phyloP scores from a whole-genome alignment of 192 early-diverging fungal species.

The Chytriomyces confervae region DNA sequence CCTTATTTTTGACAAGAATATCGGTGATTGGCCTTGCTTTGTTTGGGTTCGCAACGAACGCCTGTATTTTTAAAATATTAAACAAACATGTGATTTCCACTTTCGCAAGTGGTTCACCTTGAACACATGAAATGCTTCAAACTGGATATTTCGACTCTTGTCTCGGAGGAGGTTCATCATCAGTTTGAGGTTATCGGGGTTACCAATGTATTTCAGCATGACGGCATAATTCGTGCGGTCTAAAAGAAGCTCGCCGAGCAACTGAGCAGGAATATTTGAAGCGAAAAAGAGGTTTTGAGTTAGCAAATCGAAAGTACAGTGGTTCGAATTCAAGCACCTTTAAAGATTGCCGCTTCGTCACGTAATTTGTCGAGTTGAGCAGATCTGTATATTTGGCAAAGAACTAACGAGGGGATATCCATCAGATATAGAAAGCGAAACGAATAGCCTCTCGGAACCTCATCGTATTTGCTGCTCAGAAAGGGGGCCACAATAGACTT shows the following conservation, averaged over 20 bases:
- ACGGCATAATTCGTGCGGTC: slow-evolving; percentile 94
- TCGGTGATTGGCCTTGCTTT: slow-evolving; percentile 92
- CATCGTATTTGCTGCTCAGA: slow-evolving; percentile 87
- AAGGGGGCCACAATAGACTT: slow-evolving; percentile 91
- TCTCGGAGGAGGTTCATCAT: slow-evolving; percentile 98
- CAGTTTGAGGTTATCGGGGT: slow-evolving; percentile 91
- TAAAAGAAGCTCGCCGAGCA: slow-evolving; percentile 95
- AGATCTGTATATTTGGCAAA: slow-evolving; percentile 85
- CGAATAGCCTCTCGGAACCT: slow-evolving; percentile 37
- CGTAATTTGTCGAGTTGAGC: slow-evolving; percentile 93
- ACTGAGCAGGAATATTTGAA: slow-evolving; percentile 49
- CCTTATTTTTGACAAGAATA: slow-evolving; percentile 91
- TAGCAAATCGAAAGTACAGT: not conserved
- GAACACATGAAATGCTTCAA: slow-evolving; percentile 99
- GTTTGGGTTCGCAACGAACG: slow-evolving; percentile 98
- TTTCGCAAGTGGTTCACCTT: slow-evolving; percentile 65
- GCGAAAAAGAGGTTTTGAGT: slow-evolving; percentile 1
- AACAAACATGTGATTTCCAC: not conserved
- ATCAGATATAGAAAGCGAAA: slow-evolving; percentile 6
- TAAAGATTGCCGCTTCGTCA: slow-evolving; percentile 96
- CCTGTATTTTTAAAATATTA: slow-evolving; percentile 48
- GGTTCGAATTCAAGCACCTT: slow-evolving; percentile 67
- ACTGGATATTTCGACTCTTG: slow-evolving; percentile 97
- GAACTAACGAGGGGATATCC: slow-evolving; percentile 55
- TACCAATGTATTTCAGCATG: slow-evolving; percentile 94